These are phyloP conservation scores for Pseudocercospora macadamiae DNA, from an alignment of 2,329 filamentous ascomycete species.

Conservation along the genomic window DNA sequence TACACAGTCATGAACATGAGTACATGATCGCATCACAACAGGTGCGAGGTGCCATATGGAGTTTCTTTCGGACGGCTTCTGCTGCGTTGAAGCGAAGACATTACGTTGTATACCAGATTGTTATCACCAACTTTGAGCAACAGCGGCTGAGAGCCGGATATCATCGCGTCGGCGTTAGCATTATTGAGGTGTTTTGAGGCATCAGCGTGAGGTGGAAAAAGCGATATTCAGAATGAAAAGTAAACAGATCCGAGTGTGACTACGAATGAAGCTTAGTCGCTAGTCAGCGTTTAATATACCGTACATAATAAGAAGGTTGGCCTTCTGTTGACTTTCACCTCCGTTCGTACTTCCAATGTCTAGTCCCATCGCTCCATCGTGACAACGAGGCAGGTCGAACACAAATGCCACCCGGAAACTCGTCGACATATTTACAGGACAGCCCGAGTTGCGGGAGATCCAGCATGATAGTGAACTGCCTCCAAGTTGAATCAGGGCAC, in stretches of 20 bases:
- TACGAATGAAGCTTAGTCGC: no score
- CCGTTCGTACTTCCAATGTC: not conserved
- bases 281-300: no score
- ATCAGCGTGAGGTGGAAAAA: not conserved
- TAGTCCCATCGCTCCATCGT: no score
- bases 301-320: not conserved
- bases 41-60: not conserved
- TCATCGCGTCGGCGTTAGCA: not conserved
- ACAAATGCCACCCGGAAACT: no score
- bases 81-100: constrained; percentile 1
- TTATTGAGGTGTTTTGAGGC: not conserved
- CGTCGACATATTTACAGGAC: no score
- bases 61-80: not conserved
- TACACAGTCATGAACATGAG: not conserved
- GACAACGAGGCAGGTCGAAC: no score
- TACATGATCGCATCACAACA: not conserved
- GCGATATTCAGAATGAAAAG: not conserved
- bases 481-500: no score
- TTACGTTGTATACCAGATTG: not conserved
- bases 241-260: no score
- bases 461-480: no score
- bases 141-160: no score
- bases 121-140: not conserved
- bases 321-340: not conserved
- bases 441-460: no score